Evolutionary conservation across 1,284 basidiomycete species (phyloP).

Genomic region (Austroboletus rostrupii): DNA sequence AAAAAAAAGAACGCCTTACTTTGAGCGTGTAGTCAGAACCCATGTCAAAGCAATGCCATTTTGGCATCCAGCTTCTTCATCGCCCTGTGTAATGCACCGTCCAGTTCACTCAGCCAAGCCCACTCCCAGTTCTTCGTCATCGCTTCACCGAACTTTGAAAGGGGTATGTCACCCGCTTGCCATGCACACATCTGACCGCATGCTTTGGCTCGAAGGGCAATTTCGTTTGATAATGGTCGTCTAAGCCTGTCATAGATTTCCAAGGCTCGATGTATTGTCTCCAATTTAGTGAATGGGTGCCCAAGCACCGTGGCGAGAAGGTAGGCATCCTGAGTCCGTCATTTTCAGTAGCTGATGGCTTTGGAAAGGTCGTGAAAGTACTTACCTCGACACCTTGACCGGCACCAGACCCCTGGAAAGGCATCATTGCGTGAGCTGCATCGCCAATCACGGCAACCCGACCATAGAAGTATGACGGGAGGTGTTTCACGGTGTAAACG

Average conservation of each 20-base stretch:
- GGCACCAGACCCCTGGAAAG: conserved; percentile 53
- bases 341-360: neutral
- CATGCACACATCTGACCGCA: conserved; percentile 17
- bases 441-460: conserved; percentile 49
- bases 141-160: conserved; percentile 8
- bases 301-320: conserved; percentile 43
- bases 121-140: conserved; percentile 27
- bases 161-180: conserved; percentile 16
- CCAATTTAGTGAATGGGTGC: conserved; percentile 34
- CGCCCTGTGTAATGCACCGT: conserved; percentile 22
- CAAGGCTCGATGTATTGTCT: conserved; percentile 35
- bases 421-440: conserved; percentile 56
- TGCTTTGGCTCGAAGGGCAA: conserved; percentile 16
- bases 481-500: conserved; percentile 40
- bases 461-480: conserved; percentile 37
- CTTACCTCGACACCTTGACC: conserved; percentile 54
- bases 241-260: conserved; percentile 41
- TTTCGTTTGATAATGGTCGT: conserved; percentile 36
- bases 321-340: conserved; percentile 33
- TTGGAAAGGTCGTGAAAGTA: too few relatives aligned
- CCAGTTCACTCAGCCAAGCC: conserved; percentile 28
- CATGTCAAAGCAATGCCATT: neutral
- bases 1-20: too few relatives aligned
- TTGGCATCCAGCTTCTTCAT: conserved; percentile 12
- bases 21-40: neutral